A percentile compares a stretch with the other conserved stretches of the same genome.
Conservation (phyloP, 192 early-diverging fungal species). For the Spinellus fusiger region DNA sequence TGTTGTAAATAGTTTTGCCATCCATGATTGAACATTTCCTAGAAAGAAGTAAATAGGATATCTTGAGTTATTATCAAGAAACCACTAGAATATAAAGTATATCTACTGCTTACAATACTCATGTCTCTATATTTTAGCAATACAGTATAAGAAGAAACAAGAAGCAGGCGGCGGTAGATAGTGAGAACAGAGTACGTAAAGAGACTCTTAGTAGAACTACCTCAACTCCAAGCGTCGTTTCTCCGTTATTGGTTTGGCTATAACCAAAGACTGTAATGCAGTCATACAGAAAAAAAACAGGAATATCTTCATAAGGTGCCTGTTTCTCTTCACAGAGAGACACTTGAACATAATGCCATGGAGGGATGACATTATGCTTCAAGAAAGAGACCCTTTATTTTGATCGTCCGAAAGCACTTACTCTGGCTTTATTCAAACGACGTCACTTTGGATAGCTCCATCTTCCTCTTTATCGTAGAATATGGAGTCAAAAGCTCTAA, state of each 20-base stretch:
- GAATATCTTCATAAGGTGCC: too few species aligned
- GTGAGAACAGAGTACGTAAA: neutral
- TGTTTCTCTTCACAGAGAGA: too few species aligned
- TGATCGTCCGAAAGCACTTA: too few species aligned
- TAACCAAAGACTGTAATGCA: neutral
- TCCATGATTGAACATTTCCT: conserved; percentile 74
- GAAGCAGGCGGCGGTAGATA: neutral
- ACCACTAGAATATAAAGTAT: neutral
- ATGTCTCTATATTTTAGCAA: conserved; percentile 4
- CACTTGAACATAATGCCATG: too few species aligned
- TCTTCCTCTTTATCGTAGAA: too few species aligned
- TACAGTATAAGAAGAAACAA: neutral
- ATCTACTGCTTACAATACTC: conserved; percentile 7
- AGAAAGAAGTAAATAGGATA: conserved; percentile 8
- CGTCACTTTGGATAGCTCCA: too few species aligned
- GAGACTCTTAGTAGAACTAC: neutral
- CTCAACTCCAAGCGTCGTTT: conserved; percentile 9
- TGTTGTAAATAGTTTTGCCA: conserved; percentile 74
- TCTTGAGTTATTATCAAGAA: neutral
- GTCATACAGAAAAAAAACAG: neutral
- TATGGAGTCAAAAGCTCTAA: too few species aligned
- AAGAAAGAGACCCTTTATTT: too few species aligned
- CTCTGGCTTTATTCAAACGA: too few species aligned
- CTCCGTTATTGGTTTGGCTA: conserved; percentile 5
- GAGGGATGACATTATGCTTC: too few species aligned